Base-by-base conservation (phyloP, 352 stramenopile genomes). In the Globisporangium uncinulatum region DNA sequence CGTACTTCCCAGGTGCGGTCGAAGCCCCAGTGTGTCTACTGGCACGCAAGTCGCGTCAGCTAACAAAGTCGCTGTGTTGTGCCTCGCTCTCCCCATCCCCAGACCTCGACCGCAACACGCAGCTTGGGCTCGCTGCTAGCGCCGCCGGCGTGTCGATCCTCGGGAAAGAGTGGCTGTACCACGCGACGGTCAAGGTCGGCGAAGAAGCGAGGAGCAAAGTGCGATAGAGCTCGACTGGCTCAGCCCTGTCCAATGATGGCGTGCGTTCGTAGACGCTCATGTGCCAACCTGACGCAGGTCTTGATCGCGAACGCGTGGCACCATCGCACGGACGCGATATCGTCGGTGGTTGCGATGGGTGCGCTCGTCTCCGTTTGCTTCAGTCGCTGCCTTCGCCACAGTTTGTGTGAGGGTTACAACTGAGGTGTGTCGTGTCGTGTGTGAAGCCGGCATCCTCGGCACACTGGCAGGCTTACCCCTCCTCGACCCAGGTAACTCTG, bases 221-320 rank as follows among this genome's bases (percentile, higher is more conserved):
- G 49, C 31, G 46, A 0, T 14, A 14, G 3, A 6, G 8, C 15
- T 36, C 36, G 45, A 3, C 8, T 54, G 45, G 20, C 21, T 51
- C 7, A 44, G 24, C n/a, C 21, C n/a, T 29, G 24, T 4, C 4
- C 24, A 29, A 29, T 29, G 24, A 29, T 29, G 24, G 24, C 24
- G 24, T 29, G 24, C 34, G 34, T 39, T 39, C 2, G 5, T 39
- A 13, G 34, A 13, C 2, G 34, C 34, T 39, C 7, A 39, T 39
- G 34, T 39, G 34, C 10, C 10, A 13, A 7, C 10, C 34, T 3
- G 34, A 2, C 1, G 5, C 76, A 91, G 67, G 92, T 98, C 19
- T 73, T 99, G 42, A 97, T 98, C 60, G 96, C 96, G 15, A 99
- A 99, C 79, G 96, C 96, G 7, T 99, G 95, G 95, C 96, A 99